A percentile compares a stretch with the other conserved stretches of the same genome.
Evolutionary conservation across 495 filamentous ascomycete species (phyloP).

Genomic region (Aspergillus baeticus): DNA sequence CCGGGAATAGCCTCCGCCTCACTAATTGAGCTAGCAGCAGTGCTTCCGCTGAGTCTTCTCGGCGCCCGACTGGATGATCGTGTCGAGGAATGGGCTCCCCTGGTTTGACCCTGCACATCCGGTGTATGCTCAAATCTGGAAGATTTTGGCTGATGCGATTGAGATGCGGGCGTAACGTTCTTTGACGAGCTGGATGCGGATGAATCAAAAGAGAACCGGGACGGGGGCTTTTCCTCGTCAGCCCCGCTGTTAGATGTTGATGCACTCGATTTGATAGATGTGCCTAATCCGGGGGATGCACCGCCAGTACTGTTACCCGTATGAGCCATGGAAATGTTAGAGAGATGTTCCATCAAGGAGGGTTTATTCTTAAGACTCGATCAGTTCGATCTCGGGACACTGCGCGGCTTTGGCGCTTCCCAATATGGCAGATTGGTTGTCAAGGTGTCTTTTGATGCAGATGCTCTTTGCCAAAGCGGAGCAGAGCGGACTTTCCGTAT

Average conservation of each 20-base stretch:
- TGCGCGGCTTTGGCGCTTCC: background rate
- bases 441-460: no score
- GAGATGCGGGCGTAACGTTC: constrained; percentile 1
- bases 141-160: constrained; percentile 18
- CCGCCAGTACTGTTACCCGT: constrained; percentile 19
- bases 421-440: no score
- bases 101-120: constrained; percentile 23
- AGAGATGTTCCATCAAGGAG: background rate
- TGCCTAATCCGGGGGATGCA: constrained; percentile 37
- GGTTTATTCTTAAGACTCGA: background rate
- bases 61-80: constrained; percentile 72
- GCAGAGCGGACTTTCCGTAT: no score
- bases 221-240: constrained; percentile 21
- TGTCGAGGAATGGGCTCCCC: constrained; percentile 44
- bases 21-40: constrained; percentile 65
- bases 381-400: background rate
- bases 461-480: no score
- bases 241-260: constrained; percentile 2
- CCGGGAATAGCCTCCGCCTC: constrained; percentile 33
- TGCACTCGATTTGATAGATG: constrained; percentile 1
- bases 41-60: constrained; percentile 74
- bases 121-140: constrained; percentile 19
- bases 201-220: constrained; percentile 15
- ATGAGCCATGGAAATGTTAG: background rate
- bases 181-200: constrained; percentile 16